Conservation (phyloP, 2,329 filamentous ascomycete genomes). For the Tympanopsis confertula region DNA sequence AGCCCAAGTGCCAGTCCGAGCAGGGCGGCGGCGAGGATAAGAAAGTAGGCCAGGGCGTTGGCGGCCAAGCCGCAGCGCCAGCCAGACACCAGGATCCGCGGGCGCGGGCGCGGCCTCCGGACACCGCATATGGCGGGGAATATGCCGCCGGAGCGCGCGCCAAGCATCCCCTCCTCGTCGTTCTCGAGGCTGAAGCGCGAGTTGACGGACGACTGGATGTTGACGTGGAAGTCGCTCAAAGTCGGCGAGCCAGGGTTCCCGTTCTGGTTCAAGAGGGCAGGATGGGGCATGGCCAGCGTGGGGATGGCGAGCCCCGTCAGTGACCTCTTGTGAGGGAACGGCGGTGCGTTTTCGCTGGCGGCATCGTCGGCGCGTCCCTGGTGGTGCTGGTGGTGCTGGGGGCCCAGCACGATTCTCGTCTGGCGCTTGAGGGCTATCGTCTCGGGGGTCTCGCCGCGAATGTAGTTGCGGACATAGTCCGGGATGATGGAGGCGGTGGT, state of each 20-base stretch:
- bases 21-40: constrained; percentile 23
- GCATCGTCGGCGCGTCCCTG: neutral
- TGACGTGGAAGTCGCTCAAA: neutral
- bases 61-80: constrained; percentile 36
- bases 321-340: no score
- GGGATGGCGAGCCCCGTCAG: neutral
- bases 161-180: neutral
- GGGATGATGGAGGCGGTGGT: constrained; percentile 26
- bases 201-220: neutral
- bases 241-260: neutral
- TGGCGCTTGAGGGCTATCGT: constrained; percentile 32
- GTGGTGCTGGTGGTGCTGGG: neutral
- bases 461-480: constrained; percentile 42
- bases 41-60: constrained; percentile 25
- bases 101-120: constrained; percentile 10
- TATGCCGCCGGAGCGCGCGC: neutral
- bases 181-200: neutral
- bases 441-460: constrained; percentile 42
- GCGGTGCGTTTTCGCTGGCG: no score
- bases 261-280: neutral
- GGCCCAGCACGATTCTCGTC: constrained; percentile 11
- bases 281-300: neutral
- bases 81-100: constrained; percentile 21
- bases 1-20: constrained; percentile 22
- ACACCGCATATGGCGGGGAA: no score